Base-by-base conservation (phyloP, 2,329 filamentous ascomycete species). In the Ascochyta koolunga region DNA sequence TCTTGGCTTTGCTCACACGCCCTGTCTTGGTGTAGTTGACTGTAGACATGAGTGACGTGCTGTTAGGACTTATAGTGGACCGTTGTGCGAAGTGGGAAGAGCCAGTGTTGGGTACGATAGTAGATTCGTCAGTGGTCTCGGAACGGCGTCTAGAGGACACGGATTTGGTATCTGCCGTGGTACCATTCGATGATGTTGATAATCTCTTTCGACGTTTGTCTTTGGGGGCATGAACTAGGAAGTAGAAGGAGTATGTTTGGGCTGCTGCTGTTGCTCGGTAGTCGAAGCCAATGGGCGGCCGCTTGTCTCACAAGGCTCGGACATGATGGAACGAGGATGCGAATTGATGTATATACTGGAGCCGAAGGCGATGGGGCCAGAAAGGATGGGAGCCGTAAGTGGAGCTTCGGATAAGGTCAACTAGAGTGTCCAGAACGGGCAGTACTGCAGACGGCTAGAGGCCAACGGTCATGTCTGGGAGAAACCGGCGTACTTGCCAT, bases 1-100 rank as follows among this genome's bases (percentile, higher is more conserved):
- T 80, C 59, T 78, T 76, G 6, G 78, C 78, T 65, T 79, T 80
- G 53, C 77, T 79, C 44, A 80, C 73, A 24, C 78, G 72, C 18
- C 78, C 78, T 22, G 78, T 80, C 57, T 72, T 74, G 18, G 78
- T 80, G 60, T 76, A 78, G 51, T 73, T 69, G 48, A 78, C 66
- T 15, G 72, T 56, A 50, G 27, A 65, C 51, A 27, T 70, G 65
- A 65, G 67, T 38, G 60, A 50, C 62, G 67, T 70, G 27, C 68
- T 65, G 18, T 61, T 61, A 44, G 74, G 69, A 63, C 69, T 73
- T 53, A 55, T 54, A 31, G 56, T 48, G 16, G 69, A 73, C 44
- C 62, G 67, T 61, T 71, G 66, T 35, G 70, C 61, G 25, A 64
- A 61, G 47, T 62, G 65, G 59, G 71, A 68, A 60, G 67, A 64